Percentiles rank a stretch among this genome's conserved stretches.
Evolutionary conservation across 305 asterid genomes (phyloP).

Genomic region (Rubia peregrina): DNA sequence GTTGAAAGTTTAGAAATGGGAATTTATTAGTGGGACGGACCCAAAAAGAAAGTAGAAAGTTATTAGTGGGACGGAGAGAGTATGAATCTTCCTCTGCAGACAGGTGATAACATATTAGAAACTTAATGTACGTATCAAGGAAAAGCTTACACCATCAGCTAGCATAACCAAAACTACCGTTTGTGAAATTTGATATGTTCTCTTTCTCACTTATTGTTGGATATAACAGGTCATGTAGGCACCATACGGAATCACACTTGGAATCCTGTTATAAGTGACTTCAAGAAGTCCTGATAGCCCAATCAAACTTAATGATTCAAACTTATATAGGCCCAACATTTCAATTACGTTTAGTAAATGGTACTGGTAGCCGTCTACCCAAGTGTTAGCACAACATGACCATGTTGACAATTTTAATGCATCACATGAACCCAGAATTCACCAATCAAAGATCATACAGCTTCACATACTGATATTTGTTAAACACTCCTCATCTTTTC

Average conservation of each 20-base stretch:
- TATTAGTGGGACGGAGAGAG: too few relatives aligned
- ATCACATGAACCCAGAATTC: background rate
- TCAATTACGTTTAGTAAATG: background rate
- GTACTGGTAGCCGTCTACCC: background rate
- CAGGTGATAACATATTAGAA: background rate
- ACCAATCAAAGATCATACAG: too few relatives aligned
- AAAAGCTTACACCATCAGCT: background rate
- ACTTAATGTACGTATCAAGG: background rate
- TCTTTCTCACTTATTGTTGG: background rate
- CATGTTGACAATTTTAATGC: background rate
- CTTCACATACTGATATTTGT: too few relatives aligned
- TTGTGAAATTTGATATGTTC: background rate
- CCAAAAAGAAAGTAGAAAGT: too few relatives aligned
- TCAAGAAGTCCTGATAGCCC: background rate
- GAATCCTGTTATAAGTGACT: too few relatives aligned
- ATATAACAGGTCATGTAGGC: background rate
- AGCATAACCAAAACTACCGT: background rate
- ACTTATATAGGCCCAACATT: background rate
- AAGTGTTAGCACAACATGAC: background rate
- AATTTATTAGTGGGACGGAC: too few relatives aligned
- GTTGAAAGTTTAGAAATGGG: too few relatives aligned
- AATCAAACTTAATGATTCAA: background rate
- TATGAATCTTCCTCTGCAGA: background rate
- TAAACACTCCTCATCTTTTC: background rate
- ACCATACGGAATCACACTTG: background rate